Evolutionary conservation across 1,284 basidiomycete genomes (phyloP), one percentile per base, ranked within the genome.

Genomic region (Veloboletus limbatus): DNA sequence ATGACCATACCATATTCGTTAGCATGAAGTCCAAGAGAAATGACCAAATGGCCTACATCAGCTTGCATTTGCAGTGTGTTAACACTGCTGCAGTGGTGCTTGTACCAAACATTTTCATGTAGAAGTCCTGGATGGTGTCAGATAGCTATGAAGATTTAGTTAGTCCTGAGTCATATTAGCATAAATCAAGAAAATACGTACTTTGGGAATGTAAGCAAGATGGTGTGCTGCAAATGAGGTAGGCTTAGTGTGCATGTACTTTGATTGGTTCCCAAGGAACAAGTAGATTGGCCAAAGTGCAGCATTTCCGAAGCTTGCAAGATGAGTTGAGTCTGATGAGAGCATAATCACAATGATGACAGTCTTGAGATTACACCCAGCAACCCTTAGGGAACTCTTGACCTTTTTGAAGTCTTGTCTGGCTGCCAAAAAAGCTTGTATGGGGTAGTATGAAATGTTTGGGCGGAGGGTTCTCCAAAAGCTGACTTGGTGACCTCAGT

Each of bases 241-340:
- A 1, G 62, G 62, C 37, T 58, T 54, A 8, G 38, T 36, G 2
- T 45, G 38, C 3, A 53, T 45, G 35, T 69, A 68, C 37, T 71
- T 71, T 1, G 61, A 65, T 0, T 63, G 52, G 42, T 70, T 70
- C 0, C 65, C 63, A 30, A 68, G 54, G 10, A 59, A 58, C 16
- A 63, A 13, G 26, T 71, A 71, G 0, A 69, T 47, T 5, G 65
- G 68, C 68, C 66, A 69, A 1, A 69, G 32, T 0, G 55, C 53
- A 0, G 66, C 60, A 11, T 52, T 60, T 0, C 68, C 63, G 38
- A 70, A 70, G 8, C 57, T 55, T 3, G 65, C 54, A 2, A 69
- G 52, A 30, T 66, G 63, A 1, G 63, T 70, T 0, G 57, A 54
- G 42, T 70, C 63, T 0, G 68, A 70, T 56, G 61, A 68, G 4